Evolutionary conservation across 2,329 filamentous ascomycete species (phyloP).

Genomic region (Xylariaceae sp.): DNA sequence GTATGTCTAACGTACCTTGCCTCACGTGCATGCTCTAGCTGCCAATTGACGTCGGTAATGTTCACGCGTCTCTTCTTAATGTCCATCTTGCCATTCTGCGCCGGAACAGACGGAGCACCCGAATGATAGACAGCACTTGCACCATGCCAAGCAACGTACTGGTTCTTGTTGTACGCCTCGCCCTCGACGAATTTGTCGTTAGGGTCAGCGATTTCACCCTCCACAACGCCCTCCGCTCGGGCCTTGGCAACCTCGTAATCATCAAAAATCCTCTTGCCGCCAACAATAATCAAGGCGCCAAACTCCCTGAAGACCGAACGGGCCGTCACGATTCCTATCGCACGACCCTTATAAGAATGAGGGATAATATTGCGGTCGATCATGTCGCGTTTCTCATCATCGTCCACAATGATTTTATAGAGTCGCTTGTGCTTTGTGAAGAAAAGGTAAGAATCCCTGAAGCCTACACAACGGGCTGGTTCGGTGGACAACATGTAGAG

Average conservation of each 20-base stretch:
- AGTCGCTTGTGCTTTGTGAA: slow-evolving; percentile 97
- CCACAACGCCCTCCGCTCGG: slow-evolving; percentile 74
- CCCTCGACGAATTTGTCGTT: slow-evolving; percentile 77
- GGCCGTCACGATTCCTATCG: slow-evolving; percentile 95
- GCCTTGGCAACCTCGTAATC: slow-evolving; percentile 85
- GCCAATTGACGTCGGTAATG: slow-evolving; percentile 94
- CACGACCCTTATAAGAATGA: slow-evolving; percentile 96
- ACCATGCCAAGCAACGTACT: slow-evolving; percentile 98
- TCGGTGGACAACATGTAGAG: slow-evolving; percentile 99
- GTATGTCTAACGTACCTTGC: slow-evolving; percentile 67
- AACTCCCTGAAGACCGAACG: slow-evolving; percentile 97
- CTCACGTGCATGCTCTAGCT: slow-evolving; percentile 89
- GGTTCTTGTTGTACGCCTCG: slow-evolving; percentile 96
- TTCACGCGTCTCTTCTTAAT: slow-evolving; percentile 83
- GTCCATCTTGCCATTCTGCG: slow-evolving; percentile 75
- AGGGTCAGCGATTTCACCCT: slow-evolving; percentile 90
- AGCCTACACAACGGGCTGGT: slow-evolving; percentile 93
- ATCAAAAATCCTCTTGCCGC: slow-evolving; percentile 81
- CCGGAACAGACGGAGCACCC: slow-evolving; percentile 73
- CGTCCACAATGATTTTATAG: slow-evolving; percentile 97
- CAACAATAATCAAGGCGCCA: slow-evolving; percentile 90
- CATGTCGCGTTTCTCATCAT: slow-evolving; percentile 95
- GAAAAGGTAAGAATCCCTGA: slow-evolving; percentile 97
- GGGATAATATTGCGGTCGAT: slow-evolving; percentile 95
- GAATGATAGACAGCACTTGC: slow-evolving; percentile 95